Evolutionary conservation across 345 rosid genomes (phyloP).

Genomic region (Psidium friedrichsthalianum): DNA sequence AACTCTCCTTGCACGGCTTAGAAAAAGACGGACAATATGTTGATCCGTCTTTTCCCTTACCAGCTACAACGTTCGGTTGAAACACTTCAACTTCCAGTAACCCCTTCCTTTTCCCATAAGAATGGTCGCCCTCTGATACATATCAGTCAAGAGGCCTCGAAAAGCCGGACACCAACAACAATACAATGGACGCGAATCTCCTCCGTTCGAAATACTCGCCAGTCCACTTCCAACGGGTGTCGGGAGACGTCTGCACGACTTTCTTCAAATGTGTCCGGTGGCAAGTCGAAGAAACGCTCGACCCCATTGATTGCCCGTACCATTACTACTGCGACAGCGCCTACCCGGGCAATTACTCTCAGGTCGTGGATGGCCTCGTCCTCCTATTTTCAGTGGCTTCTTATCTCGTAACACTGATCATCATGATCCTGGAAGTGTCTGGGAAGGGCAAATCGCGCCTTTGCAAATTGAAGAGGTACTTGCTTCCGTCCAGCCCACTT

Average conservation of each 20-base stretch:
- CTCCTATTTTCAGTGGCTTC: conserved; percentile 28
- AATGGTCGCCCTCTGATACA: background rate
- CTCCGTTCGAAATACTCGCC: background rate
- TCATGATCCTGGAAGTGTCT: conserved; percentile 22
- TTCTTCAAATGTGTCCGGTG: conserved; percentile 72
- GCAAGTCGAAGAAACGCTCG: conserved; percentile 76
- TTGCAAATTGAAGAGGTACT: conserved; percentile 29
- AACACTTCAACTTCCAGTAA: background rate
- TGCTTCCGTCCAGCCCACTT: conserved; percentile 66
- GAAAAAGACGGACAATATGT: background rate
- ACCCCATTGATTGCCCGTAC: conserved; percentile 65
- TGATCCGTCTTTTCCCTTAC: background rate
- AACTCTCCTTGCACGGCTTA: background rate
- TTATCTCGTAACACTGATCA: conserved; percentile 29
- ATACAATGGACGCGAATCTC: background rate
- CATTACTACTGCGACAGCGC: conserved; percentile 75
- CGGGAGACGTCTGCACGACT: conserved; percentile 21
- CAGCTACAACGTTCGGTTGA: background rate
- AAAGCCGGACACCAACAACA: background rate
- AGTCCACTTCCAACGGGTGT: background rate
- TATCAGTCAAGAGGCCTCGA: background rate
- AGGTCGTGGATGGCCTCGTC: conserved; percentile 29
- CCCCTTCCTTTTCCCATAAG: background rate
- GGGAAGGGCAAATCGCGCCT: conserved; percentile 15
- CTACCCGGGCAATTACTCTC: conserved; percentile 47